Conservation (phyloP, 352 stramenopile species). For the Globisporangium nodosum region DNA sequence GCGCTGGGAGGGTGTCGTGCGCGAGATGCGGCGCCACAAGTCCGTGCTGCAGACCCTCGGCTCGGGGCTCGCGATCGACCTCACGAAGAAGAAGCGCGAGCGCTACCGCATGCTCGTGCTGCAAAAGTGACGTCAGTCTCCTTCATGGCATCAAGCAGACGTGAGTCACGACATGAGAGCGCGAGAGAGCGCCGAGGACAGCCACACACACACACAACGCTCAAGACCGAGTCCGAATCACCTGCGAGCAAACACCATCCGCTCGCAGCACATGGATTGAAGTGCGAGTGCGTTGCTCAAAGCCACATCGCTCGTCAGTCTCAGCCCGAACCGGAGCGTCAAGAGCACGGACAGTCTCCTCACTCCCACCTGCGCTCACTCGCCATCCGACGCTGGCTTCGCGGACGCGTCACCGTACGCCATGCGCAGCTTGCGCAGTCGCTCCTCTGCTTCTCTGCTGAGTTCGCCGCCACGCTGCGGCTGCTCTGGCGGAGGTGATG, state of each 20-base stretch:
- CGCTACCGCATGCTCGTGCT: constrained; percentile 63
- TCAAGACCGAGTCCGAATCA: neutral
- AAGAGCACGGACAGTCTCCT: neutral
- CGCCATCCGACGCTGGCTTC: constrained; percentile 18
- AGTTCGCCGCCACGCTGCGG: neutral
- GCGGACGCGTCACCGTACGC: constrained; percentile 80
- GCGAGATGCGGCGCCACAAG: constrained; percentile 41
- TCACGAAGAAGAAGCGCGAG: constrained; percentile 58
- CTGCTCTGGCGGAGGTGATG: neutral
- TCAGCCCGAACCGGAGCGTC: neutral
- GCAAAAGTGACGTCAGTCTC: constrained; percentile 35
- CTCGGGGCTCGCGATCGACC: constrained; percentile 47
- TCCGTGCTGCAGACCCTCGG: constrained; percentile 32
- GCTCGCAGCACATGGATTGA: neutral
- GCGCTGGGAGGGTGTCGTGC: constrained; percentile 41
- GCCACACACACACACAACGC: neutral
- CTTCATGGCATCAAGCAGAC: too few relatives aligned
- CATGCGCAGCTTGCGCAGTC: constrained; percentile 61
- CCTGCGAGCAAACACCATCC: too few relatives aligned
- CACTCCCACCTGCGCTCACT: constrained; percentile 1
- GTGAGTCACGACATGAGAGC: neutral
- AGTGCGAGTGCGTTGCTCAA: neutral
- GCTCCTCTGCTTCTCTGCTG: constrained; percentile 48
- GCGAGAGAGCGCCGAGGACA: neutral
- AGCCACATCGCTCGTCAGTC: neutral